A percentile compares a stretch with the other conserved stretches of the same genome.
Evolutionary conservation across 2,329 filamentous ascomycete species (phyloP).

Genomic region (Aaosphaeria arxii): DNA sequence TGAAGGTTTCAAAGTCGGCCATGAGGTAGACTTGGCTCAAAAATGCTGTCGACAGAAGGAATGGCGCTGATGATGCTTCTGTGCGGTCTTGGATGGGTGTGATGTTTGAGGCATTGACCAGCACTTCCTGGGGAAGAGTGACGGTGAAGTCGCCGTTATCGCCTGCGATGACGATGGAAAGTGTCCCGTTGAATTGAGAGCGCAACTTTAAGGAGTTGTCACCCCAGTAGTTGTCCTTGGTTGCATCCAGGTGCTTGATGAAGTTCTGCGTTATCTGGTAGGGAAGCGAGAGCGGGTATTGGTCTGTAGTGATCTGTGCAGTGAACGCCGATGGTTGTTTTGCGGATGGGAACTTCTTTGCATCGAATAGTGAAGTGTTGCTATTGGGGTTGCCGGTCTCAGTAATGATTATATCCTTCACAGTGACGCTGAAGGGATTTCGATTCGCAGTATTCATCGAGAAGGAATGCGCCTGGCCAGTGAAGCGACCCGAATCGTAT

Average conservation of each 20-base stretch:
- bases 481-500: slow-evolving; percentile 44
- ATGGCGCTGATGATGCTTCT: slow-evolving; percentile 24
- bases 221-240: slow-evolving; percentile 35
- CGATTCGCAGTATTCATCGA: slow-evolving; percentile 25
- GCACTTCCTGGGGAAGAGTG: slow-evolving; percentile 37
- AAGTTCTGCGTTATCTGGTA: slow-evolving; percentile 41
- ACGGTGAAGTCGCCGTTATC: slow-evolving; percentile 39
- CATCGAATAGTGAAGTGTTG: slow-evolving; percentile 37
- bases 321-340: slow-evolving; percentile 32
- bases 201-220: slow-evolving; percentile 38
- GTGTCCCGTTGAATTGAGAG: slow-evolving; percentile 35
- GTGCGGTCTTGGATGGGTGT: slow-evolving; percentile 32
- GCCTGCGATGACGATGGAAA: slow-evolving; percentile 38
- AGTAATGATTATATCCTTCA: slow-evolving; percentile 40
- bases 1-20: slow-evolving; percentile 39
- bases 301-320: slow-evolving; percentile 42
- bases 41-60: slow-evolving; percentile 41
- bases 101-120: slow-evolving; percentile 38
- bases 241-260: slow-evolving; percentile 31
- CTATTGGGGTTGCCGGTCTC: slow-evolving; percentile 17
- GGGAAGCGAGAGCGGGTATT: slow-evolving; percentile 42
- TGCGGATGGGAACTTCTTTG: slow-evolving; percentile 26
- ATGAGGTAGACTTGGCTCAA: slow-evolving; percentile 45
- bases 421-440: slow-evolving; percentile 38
- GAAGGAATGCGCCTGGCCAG: slow-evolving; percentile 31